Evolutionary conservation across 176 grass and related monocot species (phyloP).

Genomic region (Carex cristatella): DNA sequence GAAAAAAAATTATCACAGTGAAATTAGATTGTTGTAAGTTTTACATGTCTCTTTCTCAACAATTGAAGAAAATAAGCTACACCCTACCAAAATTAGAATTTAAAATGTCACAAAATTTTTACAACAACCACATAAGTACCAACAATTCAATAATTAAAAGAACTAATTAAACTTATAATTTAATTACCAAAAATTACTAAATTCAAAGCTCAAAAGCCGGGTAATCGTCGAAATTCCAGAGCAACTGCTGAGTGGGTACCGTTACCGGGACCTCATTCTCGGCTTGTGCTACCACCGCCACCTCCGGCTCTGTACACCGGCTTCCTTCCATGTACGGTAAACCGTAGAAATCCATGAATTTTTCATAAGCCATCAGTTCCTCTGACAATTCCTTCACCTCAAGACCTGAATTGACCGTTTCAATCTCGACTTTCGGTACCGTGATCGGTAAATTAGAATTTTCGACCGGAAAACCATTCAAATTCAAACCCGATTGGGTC

Average conservation of each 20-base stretch:
- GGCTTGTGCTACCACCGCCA: background rate
- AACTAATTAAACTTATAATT: background rate
- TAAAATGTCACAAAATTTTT: background rate
- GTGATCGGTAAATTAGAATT: background rate
- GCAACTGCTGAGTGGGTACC: conserved; percentile 1
- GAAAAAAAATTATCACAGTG: background rate
- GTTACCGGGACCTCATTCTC: background rate
- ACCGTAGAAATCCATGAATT: conserved; percentile 76
- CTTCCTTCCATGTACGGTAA: conserved; percentile 89
- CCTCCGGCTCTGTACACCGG: background rate
- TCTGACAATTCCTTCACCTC: conserved; percentile 71
- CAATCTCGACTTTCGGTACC: conserved; percentile 25
- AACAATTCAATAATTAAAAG: background rate
- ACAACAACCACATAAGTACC: background rate
- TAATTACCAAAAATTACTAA: background rate
- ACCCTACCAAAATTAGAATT: background rate
- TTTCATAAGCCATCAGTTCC: conserved; percentile 84
- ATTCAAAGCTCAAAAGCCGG: conserved; percentile 25
- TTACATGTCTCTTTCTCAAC: background rate
- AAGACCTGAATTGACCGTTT: background rate
- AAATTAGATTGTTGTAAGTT: background rate
- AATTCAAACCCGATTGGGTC: background rate
- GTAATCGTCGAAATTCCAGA: conserved; percentile 68
- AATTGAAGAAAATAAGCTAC: background rate
- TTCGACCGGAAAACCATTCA: background rate